A percentile compares a stretch with the other conserved stretches of the same genome.
These are phyloP conservation scores for Meira miltonrushii DNA, from an alignment of 1,284 basidiomycete species.

Conservation along the genomic window DNA sequence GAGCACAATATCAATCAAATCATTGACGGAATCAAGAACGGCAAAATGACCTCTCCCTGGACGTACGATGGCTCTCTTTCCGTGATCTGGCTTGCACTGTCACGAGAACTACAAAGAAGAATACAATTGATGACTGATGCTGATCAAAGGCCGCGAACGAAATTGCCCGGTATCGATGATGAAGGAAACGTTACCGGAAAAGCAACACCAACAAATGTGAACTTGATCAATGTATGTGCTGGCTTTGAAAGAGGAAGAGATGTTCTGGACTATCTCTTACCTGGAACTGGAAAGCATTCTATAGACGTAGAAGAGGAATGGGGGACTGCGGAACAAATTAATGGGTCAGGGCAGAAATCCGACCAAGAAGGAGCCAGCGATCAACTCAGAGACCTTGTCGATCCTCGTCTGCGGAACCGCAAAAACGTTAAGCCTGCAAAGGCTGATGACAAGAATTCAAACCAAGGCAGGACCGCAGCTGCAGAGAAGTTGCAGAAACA, in stretches of 20 bases:
- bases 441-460: background rate
- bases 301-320: background rate
- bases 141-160: constrained; percentile 29
- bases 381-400: background rate
- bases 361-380: background rate
- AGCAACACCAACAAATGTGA: constrained; percentile 23
- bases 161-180: constrained; percentile 34
- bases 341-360: background rate
- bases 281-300: background rate
- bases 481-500: background rate
- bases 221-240: constrained; percentile 37
- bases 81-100: constrained; percentile 32
- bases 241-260: constrained; percentile 41
- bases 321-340: background rate
- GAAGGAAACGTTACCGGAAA: constrained; percentile 1
- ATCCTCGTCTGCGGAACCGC: background rate
- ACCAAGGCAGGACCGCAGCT: background rate
- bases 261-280: constrained; percentile 13
- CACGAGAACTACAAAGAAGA: constrained; percentile 34
- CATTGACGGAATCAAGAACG: background rate
- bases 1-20: background rate
- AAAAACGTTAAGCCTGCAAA: background rate
- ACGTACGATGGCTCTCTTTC: constrained; percentile 22
- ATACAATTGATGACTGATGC: constrained; percentile 37
- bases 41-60: constrained; percentile 14